These are phyloP conservation scores for Phytophthora idaei DNA, from an alignment of 352 stramenopile species.

Conservation along the genomic window DNA sequence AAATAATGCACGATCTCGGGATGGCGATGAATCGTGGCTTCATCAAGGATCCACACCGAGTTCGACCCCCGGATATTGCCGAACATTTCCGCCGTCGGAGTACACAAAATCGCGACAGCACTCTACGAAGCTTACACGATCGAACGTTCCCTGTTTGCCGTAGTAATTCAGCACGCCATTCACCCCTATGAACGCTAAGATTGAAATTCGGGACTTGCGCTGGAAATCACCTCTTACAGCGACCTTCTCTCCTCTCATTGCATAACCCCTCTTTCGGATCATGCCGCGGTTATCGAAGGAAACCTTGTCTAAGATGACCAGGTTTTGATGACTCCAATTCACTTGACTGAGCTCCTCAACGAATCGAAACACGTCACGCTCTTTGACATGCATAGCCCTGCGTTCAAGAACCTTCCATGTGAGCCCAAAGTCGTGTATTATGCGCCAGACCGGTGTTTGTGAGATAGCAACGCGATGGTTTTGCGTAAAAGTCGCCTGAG, in stretches of 20 bases:
- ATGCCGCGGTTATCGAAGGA: slow-evolving; percentile 44
- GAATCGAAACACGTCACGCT: background rate
- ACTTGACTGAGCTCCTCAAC: slow-evolving; percentile 30
- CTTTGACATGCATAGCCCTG: background rate
- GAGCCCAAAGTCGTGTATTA: no score
- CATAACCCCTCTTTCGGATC: slow-evolving; percentile 32
- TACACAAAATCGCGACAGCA: background rate
- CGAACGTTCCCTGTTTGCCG: background rate
- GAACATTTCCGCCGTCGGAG: background rate
- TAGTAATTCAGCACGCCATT: background rate
- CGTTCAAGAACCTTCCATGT: background rate
- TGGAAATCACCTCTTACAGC: slow-evolving; percentile 1
- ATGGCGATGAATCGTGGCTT: background rate
- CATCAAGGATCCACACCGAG: background rate
- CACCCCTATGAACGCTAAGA: background rate
- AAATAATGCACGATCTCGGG: background rate
- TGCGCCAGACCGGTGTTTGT: no score
- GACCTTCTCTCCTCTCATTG: slow-evolving; percentile 25
- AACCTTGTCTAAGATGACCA: slow-evolving; percentile 34
- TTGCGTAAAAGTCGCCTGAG: no score
- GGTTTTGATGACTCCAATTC: slow-evolving; percentile 20
- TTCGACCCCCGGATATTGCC: background rate
- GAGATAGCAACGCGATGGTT: no score
- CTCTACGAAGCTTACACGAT: background rate
- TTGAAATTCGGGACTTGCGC: background rate